phyloP scores from a whole-genome alignment of 2,329 filamentous ascomycete genomes.

The Fusarium succisae region DNA sequence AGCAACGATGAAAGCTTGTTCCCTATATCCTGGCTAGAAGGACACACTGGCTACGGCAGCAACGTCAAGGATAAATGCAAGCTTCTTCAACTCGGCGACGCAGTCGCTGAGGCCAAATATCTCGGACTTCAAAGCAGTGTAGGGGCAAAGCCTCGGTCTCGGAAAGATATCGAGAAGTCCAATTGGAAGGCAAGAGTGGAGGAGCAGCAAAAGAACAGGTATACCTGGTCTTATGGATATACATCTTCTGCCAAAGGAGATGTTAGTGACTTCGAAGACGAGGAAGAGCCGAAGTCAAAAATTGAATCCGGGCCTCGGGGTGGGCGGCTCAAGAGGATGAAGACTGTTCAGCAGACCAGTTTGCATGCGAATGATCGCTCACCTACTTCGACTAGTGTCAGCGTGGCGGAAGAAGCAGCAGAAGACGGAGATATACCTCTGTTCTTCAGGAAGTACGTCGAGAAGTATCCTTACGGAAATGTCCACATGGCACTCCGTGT shows the following conservation, averaged over 20 bases:
- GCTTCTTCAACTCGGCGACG: constrained; percentile 22
- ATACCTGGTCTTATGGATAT: not conserved
- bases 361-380: constrained; percentile 9
- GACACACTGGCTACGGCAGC: not conserved
- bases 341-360: constrained; percentile 8
- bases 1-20: not conserved
- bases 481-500: constrained; percentile 53
- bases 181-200: not conserved
- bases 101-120: constrained; percentile 27
- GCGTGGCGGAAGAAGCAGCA: constrained; percentile 21
- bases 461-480: constrained; percentile 50
- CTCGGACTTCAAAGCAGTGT: constrained; percentile 26
- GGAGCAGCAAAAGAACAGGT: not conserved
- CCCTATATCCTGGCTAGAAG: constrained; percentile 11
- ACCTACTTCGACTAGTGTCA: constrained; percentile 19
- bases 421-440: constrained; percentile 43
- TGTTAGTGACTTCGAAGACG: constrained; percentile 9
- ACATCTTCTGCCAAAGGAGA: not conserved
- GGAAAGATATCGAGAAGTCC: not conserved
- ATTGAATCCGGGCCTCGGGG: not conserved
- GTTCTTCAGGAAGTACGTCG: constrained; percentile 43
- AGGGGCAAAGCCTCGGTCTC: constrained; percentile 12
- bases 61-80: not conserved
- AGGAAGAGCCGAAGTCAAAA: not conserved
- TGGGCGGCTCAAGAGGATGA: constrained; percentile 16